phyloP scores from a whole-genome alignment of 345 rosid genomes.

The Melaleuca alternifolia region DNA sequence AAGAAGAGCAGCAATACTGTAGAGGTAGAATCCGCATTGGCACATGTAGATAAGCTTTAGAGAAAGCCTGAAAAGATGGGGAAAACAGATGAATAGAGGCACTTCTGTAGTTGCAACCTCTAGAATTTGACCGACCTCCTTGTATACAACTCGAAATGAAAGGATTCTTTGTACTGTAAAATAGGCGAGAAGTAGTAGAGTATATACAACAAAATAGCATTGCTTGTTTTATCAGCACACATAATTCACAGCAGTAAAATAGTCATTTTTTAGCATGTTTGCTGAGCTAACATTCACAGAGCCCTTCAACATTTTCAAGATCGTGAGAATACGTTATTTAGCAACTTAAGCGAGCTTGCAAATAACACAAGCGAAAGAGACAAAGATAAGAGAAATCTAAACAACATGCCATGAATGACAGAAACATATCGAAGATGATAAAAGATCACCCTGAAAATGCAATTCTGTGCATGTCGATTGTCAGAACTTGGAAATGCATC shows the following conservation, averaged over 20 bases:
- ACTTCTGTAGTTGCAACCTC: neutral
- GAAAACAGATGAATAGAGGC: neutral
- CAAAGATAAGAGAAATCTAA: neutral
- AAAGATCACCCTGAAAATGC: neutral
- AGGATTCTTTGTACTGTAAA: neutral
- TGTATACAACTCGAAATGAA: neutral
- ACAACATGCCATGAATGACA: neutral
- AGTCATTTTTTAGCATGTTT: neutral
- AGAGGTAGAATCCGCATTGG: conserved; percentile 90
- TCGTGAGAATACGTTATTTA: neutral
- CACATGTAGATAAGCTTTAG: conserved; percentile 69
- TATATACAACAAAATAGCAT: neutral
- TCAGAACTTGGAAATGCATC: neutral
- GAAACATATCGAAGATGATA: neutral
- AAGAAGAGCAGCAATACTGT: conserved; percentile 78
- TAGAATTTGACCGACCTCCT: neutral
- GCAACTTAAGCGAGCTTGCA: neutral
- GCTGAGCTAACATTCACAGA: neutral
- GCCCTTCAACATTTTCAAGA: neutral
- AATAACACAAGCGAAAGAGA: neutral
- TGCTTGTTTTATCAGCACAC: neutral
- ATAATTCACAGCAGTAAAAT: neutral
- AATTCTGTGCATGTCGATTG: neutral
- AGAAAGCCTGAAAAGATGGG: conserved; percentile 46
- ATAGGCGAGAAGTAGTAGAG: neutral